Evolutionary conservation across 2,329 filamentous ascomycete genomes (phyloP), one percentile per base, ranked within the genome.

Genomic region (Colletotrichum nymphaeae): DNA sequence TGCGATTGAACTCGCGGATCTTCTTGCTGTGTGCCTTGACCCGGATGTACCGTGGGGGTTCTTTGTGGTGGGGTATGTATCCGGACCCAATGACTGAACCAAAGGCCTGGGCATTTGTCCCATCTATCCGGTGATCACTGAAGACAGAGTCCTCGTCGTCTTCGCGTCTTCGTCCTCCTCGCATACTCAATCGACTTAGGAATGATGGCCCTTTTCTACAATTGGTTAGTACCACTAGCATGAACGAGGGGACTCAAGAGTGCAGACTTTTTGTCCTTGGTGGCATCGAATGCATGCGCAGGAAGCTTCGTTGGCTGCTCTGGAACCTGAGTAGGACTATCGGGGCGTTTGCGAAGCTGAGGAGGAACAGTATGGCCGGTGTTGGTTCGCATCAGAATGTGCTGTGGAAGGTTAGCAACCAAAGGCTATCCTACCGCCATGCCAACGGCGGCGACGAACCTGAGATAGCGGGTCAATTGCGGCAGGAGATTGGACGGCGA

Each of bases 11-110:
- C 67, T 96, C 93, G 77, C 91, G 92, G 26, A 88, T 86, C 79
- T 93, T 95, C 83, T 97, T 98, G 82, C 95, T 91, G 79, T 94
- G 92, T 1, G 93, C 86, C 75, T 93, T 91, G 73, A 98, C 93
- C 76, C 95, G 94, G 78, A 98, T 97, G 79, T 98, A 98, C 30
- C 94, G 91, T 2, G 95, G 95, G 4, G 96, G 95, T 67, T 95
- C 94, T 76, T 97, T 97, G 79, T 97, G 93, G 75, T 93, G 91
- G 8, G 97, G 96, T 69, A 95, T 94, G 81, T 93, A 98, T 69
- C 85, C 88, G 30, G 90, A 89, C 65, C 90, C 93, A 78, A 94
- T 89, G 63, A 93, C 90, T 73, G 94, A 93, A 49, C 93, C 93
- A 81, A 97, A 96, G 73, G 95, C 92, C 77, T 93, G 90, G 42